Conservation (phyloP, 208 protist genomes). For the Giardia muris region DNA sequence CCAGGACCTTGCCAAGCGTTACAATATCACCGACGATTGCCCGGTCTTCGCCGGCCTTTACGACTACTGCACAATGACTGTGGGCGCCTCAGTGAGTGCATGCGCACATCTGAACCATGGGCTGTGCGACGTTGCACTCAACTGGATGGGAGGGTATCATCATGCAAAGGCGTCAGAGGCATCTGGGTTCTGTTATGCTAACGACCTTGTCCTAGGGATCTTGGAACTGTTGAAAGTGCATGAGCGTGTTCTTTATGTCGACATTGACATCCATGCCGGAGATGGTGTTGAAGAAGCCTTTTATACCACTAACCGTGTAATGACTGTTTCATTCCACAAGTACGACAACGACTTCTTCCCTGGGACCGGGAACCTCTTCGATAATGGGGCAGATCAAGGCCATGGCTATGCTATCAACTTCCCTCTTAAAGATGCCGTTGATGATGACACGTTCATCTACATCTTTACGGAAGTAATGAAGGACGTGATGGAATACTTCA, state of each 20-base stretch:
- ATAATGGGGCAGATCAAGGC: slow-evolving; percentile 56
- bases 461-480: slow-evolving; percentile 48
- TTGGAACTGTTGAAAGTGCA: slow-evolving; percentile 84
- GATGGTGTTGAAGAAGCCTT: slow-evolving; percentile 96
- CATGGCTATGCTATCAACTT: slow-evolving; percentile 66
- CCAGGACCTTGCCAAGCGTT: slow-evolving; percentile 25
- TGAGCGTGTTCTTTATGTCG: slow-evolving; percentile 89
- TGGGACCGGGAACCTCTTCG: slow-evolving; percentile 49
- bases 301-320: slow-evolving; percentile 92
- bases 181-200: slow-evolving; percentile 97
- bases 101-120: slow-evolving; percentile 72
- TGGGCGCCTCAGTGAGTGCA: slow-evolving; percentile 50
- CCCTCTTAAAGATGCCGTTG: slow-evolving; percentile 56
- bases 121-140: slow-evolving; percentile 78
- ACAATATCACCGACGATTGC: slow-evolving; percentile 67
- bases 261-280: slow-evolving; percentile 98
- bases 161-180: slow-evolving; percentile 75
- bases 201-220: slow-evolving; percentile 97
- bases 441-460: slow-evolving; percentile 53
- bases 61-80: slow-evolving; percentile 44
- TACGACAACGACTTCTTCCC: slow-evolving; percentile 72
- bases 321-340: slow-evolving; percentile 97
- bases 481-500: slow-evolving; percentile 70
- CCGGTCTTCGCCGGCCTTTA: slow-evolving; percentile 66
- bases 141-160: slow-evolving; percentile 93